Evolutionary conservation across 805 yeast species (phyloP), one percentile per base, ranked within the genome.

Genomic region (Zygosaccharomyces gambellarensis): DNA sequence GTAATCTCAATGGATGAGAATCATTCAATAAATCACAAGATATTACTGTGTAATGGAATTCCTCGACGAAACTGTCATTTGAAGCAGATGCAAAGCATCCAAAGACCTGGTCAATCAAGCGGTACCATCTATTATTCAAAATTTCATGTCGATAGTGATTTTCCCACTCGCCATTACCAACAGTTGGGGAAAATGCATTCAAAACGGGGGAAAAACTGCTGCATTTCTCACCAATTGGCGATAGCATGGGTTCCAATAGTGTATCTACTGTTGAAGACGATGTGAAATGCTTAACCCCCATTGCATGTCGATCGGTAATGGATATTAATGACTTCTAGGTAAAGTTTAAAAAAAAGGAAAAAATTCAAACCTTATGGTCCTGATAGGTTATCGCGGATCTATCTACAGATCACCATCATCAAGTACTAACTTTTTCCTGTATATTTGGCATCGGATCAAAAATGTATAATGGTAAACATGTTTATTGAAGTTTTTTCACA

Each of bases 11-110:
- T 59, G 55, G 36, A 65, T 68, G 28, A 64, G 68, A 43, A 52
- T 70, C 75, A 47, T 74, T 75, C 30, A 80, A 59, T 17, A 79
- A 62, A 47, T 73, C 76, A 6, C 81, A 76, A 3, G 81, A 72
- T 5, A 79, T 71, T 2, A 80, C 59, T 3, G 70, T 61, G 57
- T 79, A 80, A 41, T 78, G 71, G 53, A 79, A 77, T 53, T 78
- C 78, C 49, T 80, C 84, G 25, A 70, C 53, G 54, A 79, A 80
- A 29, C 52, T 54, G 25, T 51, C 51, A 28, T 53, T 38, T 4
- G 29, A n/a, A 8, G 31, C 45, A 36, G 34, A 52, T 11, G 61
- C 57, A 3, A 43, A 4, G 31, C 51, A 44, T 22, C 46, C 39
- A 45, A 55, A 56, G 23, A 63, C 43, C 22, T 25, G 44, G 25